phyloP scores from a whole-genome alignment of 129 eudicot genomes.

The Arctium lappa region DNA sequence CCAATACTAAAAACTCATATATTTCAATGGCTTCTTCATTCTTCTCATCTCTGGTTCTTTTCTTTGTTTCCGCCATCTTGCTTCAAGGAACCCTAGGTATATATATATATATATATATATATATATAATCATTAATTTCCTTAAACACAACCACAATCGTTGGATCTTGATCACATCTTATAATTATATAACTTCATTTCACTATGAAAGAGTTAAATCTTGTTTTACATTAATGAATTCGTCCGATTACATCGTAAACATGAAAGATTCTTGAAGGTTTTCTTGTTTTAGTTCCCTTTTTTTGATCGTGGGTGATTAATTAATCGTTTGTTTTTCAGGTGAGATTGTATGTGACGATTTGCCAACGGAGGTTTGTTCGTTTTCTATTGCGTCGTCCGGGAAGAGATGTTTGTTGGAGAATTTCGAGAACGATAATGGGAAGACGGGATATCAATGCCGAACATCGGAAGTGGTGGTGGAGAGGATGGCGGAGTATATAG shows the following conservation, averaged over 20 bases:
- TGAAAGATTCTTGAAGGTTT: no score
- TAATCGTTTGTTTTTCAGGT: constrained; percentile 12
- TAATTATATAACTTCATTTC: no score
- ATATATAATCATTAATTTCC: not conserved
- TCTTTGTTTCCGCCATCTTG: constrained; percentile 42
- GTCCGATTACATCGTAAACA: no score
- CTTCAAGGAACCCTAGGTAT: constrained; percentile 52
- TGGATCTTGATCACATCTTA: not conserved
- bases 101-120: not conserved
- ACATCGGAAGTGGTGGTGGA: constrained; percentile 78
- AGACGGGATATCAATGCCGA: constrained; percentile 45
- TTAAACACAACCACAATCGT: not conserved
- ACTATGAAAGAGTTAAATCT: no score
- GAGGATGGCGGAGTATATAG: constrained; percentile 61
- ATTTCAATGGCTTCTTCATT: constrained; percentile 36
- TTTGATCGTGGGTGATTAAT: no score
- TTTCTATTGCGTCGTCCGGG: constrained; percentile 69
- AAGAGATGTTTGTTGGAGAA: constrained; percentile 82
- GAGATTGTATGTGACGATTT: constrained; percentile 61
- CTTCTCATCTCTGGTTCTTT: constrained; percentile 29
- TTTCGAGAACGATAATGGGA: constrained; percentile 30
- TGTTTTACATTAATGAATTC: no score
- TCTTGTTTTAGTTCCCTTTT: no score
- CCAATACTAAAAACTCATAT: not conserved
- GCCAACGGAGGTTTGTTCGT: constrained; percentile 44